phyloP scores from a whole-genome alignment of 257 asterid species.

The Fraxinus pennsylvanica region DNA sequence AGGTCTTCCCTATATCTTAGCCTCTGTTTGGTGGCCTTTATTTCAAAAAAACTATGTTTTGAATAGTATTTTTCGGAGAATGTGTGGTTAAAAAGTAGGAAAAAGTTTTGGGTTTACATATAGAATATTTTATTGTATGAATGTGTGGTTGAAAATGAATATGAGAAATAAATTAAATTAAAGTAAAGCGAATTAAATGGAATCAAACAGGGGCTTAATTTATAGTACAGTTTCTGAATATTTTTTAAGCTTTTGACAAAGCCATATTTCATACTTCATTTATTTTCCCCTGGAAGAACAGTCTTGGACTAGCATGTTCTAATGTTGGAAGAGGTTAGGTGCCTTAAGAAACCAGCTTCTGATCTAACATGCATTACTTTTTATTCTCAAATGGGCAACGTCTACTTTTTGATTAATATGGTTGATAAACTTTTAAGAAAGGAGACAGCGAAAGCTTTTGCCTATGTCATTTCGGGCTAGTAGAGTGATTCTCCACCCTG shows the following conservation, averaged over 20 bases:
- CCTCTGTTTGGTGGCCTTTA: too few species aligned
- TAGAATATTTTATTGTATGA: too few species aligned
- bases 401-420: background rate
- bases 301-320: background rate
- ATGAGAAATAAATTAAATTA: too few species aligned
- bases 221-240: background rate
- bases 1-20: background rate
- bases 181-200: too few species aligned
- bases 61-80: too few species aligned
- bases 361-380: background rate
- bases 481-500: slow-evolving; percentile 12
- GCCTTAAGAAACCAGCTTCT: background rate
- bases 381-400: slow-evolving; percentile 11
- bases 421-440: background rate
- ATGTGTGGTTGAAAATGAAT: too few species aligned
- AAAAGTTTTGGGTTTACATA: too few species aligned
- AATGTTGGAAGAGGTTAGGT: background rate
- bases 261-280: background rate
- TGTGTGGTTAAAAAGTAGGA: too few species aligned
- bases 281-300: background rate
- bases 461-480: background rate
- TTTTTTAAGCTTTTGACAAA: background rate
- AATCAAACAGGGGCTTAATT: too few species aligned
- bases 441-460: slow-evolving; percentile 2
- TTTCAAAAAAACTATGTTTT: too few species aligned